Base-by-base conservation (phyloP, 257 asterid species). In the Lavandula angustifolia region DNA sequence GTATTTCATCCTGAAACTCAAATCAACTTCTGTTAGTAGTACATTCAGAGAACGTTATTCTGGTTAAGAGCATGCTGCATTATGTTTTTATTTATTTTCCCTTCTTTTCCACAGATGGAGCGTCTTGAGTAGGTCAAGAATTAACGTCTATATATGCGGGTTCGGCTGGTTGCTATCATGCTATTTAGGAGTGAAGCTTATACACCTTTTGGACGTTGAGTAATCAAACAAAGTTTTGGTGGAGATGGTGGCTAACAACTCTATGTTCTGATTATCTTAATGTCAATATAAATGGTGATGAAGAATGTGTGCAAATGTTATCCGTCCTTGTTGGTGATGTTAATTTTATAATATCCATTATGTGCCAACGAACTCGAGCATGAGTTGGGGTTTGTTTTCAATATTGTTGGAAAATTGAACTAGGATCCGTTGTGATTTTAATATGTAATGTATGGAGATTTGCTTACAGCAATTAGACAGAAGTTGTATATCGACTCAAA, bases 381-480 rank as follows among this genome's bases (percentile, higher is more conserved):
- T 22, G 27, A 22, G 27, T 0, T 22, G 27, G 27, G 27, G 27
- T 22, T 22, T 22, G 27, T 22, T 22, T 22, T 22, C 27, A 22
- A 22, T 22, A 22, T 22, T 22, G 1, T 22, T 22, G 27, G 27
- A 22, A 22, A 22, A 22, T 22, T 22, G 27, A 22, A 22, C 27
- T 87, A 0, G 92, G 91, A 13, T 3, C 62, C 3, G 47, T 85
- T 59, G 16, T 87, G 53, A 46, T 85, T 34, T 46, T 85, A 49
- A 79, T 85, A 64, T 76, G 88, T 4, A 78, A 82, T 3, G 9
- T 79, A 29, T 84, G 83, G 92, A 95, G 96, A 67, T 77, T 80
- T 57, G 96, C 97, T 40, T 87, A 85, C 74, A 84, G 87, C 84
- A 84, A 77, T 41, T 92, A 81, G 66, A 70, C 13, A n/a, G 80